Percentiles rank a stretch among this genome's conserved stretches.
These are phyloP conservation scores for Decorospora gaudefroyi DNA, from an alignment of 2,329 filamentous ascomycete species.

Conservation along the genomic window DNA sequence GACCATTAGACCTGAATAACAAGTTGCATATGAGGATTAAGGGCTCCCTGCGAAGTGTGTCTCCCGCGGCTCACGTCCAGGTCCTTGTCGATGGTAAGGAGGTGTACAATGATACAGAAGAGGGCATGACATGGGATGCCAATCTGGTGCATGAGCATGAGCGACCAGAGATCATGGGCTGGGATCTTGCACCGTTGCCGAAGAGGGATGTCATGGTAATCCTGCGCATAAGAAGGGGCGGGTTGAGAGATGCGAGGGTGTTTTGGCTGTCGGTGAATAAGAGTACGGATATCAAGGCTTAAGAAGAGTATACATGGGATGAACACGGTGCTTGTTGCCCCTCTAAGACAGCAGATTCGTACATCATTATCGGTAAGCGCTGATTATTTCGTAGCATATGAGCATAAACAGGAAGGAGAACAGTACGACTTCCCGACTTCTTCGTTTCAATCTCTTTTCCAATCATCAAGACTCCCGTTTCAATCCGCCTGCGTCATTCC, in stretches of 20 bases:
- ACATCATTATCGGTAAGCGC: no score
- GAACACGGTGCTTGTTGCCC: no score
- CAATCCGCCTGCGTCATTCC: conserved; percentile 10
- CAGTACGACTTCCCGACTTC: no score
- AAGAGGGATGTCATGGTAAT: conserved; percentile 27
- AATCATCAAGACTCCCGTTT: no score
- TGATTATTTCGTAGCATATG: no score
- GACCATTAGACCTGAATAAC: no score
- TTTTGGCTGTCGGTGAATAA: no score
- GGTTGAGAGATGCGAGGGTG: conserved; percentile 9
- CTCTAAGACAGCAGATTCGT: no score
- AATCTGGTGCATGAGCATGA: conserved; percentile 10
- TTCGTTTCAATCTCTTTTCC: no score
- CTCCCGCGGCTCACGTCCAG: conserved; percentile 7
- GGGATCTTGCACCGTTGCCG: conserved; percentile 32
- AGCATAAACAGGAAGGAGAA: conserved; percentile 1
- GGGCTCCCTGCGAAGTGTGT: conserved; percentile 4
- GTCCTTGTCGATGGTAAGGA: conserved; percentile 29
- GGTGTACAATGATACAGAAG: background rate
- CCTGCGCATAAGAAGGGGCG: conserved; percentile 8
- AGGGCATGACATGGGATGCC: conserved; percentile 12
- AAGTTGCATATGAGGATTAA: background rate
- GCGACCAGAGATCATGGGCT: conserved; percentile 22
- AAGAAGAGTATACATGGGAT: no score
- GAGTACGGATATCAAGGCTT: no score